Evolutionary conservation across 768 basidiomycete species (phyloP).

Genomic region (Trametes villosa): DNA sequence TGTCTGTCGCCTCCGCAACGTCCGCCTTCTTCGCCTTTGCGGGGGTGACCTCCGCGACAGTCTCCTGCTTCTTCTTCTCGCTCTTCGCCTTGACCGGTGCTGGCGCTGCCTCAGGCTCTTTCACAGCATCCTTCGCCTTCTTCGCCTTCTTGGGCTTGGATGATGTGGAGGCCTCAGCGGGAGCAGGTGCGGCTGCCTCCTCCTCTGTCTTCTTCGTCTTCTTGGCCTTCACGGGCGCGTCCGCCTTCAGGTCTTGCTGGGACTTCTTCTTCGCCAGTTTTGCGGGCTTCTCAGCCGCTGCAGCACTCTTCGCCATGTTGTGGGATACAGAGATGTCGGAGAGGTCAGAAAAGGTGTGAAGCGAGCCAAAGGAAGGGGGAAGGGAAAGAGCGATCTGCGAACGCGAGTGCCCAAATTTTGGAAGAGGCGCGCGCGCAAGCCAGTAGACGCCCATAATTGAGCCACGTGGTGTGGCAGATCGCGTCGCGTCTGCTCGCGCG

Average conservation of each 20-base stretch:
- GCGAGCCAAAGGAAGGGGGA: not conserved
- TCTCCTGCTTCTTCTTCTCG: conserved; percentile 10
- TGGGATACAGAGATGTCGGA: not conserved
- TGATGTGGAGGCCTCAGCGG: not conserved
- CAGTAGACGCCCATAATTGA: conserved; percentile 12
- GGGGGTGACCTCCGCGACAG: not conserved
- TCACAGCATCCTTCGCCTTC: conserved; percentile 12
- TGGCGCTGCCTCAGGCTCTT: not conserved
- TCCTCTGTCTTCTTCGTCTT: conserved; percentile 9
- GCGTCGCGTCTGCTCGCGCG: conserved; percentile 2
- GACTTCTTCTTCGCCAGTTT: conserved; percentile 29
- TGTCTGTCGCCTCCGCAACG: conserved; percentile 5
- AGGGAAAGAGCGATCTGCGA: not conserved
- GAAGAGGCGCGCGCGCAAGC: conserved; percentile 6
- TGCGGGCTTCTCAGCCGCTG: conserved; percentile 8
- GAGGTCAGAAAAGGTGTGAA: not conserved
- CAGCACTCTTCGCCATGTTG: conserved; percentile 8
- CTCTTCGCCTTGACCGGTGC: not conserved
- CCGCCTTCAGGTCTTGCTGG: conserved; percentile 16
- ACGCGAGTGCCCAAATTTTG: conserved; percentile 15
- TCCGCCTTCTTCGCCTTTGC: conserved; percentile 21
- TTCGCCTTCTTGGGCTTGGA: conserved; percentile 17
- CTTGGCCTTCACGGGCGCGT: conserved; percentile 22
- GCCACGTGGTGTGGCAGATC: conserved; percentile 17
- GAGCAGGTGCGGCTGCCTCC: not conserved